Conservation (phyloP, 2,329 filamentous ascomycete species). For the Epichloe hybrida region DNA sequence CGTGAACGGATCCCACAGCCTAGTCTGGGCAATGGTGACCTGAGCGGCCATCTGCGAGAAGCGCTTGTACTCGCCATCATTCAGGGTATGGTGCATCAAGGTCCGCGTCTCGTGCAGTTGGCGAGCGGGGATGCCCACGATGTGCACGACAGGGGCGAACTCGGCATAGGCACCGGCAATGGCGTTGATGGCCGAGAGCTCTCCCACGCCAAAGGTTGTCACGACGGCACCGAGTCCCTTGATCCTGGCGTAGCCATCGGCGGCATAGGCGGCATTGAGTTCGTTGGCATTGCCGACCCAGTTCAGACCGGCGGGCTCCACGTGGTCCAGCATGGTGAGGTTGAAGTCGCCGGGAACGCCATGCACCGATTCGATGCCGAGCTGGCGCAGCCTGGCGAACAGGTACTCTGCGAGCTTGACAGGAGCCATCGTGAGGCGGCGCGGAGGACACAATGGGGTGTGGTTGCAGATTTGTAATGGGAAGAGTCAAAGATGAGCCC, state of each 20-base stretch:
- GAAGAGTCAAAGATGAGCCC: background rate
- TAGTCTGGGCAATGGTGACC: constrained; percentile 34
- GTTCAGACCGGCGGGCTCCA: constrained; percentile 21
- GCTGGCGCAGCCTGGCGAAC: constrained; percentile 42
- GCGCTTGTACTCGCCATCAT: constrained; percentile 38
- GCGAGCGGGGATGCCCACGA: constrained; percentile 39
- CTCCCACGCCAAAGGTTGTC: constrained; percentile 48
- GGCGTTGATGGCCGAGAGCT: constrained; percentile 43
- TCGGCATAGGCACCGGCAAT: constrained; percentile 46
- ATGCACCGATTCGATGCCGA: constrained; percentile 43
- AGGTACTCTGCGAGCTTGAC: constrained; percentile 30
- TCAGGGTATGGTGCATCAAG: constrained; percentile 39
- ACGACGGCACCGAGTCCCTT: constrained; percentile 36
- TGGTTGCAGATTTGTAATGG: background rate
- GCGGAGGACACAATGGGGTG: background rate
- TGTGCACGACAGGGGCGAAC: constrained; percentile 40
- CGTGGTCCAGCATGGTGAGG: constrained; percentile 22
- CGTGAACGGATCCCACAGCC: constrained; percentile 28
- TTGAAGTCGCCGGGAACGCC: constrained; percentile 34
- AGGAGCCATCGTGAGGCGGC: background rate
- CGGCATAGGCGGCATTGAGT: constrained; percentile 42
- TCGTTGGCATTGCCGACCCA: constrained; percentile 44
- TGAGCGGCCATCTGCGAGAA: constrained; percentile 35
- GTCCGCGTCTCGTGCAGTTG: constrained; percentile 27
- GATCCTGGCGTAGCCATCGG: constrained; percentile 43